Conservation (phyloP, 2,329 filamentous ascomycete genomes). For the Pestalotiopsis sp. region DNA sequence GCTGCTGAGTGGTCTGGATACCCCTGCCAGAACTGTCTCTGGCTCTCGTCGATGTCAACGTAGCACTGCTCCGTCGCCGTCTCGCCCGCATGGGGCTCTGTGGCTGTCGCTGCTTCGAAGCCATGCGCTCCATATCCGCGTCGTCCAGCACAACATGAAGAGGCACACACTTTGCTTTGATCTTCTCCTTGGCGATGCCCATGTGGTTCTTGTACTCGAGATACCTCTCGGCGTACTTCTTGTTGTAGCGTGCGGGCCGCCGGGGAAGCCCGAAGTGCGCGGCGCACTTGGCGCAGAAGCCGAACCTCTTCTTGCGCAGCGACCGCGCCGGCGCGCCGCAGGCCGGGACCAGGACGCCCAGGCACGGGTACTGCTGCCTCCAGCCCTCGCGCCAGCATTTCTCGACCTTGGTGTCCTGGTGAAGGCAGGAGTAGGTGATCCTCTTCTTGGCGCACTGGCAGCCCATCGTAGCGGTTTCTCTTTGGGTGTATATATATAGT, state of each 20-base stretch:
- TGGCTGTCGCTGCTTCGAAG: too few relatives aligned
- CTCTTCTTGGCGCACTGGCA: not conserved
- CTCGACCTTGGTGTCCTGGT: not conserved
- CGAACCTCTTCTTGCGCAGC: constrained; percentile 1
- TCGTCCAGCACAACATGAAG: constrained; percentile 16
- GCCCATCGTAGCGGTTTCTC: not conserved
- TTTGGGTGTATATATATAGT: not conserved
- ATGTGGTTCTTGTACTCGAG: constrained; percentile 23
- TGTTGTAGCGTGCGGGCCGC: constrained; percentile 9
- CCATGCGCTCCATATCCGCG: not conserved
- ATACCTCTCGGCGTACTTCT: constrained; percentile 21
- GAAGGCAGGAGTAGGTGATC: constrained; percentile 1
- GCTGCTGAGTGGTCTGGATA: too few relatives aligned
- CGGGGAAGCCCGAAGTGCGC: constrained; percentile 13
- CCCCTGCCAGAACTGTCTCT: not conserved
- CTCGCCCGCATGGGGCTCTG: constrained; percentile 9
- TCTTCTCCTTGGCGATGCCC: constrained; percentile 16
- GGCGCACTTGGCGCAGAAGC: constrained; percentile 8
- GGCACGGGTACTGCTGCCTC: not conserved
- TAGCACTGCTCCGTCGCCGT: not conserved
- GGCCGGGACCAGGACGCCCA: not conserved
- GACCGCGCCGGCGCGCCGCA: constrained; percentile 1
- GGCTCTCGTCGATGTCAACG: not conserved
- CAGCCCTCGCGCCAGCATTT: constrained; percentile 7
- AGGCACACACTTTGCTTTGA: constrained; percentile 19